Base-by-base conservation (phyloP, 75 land plant genomes). In the Azolla pinnata region DNA sequence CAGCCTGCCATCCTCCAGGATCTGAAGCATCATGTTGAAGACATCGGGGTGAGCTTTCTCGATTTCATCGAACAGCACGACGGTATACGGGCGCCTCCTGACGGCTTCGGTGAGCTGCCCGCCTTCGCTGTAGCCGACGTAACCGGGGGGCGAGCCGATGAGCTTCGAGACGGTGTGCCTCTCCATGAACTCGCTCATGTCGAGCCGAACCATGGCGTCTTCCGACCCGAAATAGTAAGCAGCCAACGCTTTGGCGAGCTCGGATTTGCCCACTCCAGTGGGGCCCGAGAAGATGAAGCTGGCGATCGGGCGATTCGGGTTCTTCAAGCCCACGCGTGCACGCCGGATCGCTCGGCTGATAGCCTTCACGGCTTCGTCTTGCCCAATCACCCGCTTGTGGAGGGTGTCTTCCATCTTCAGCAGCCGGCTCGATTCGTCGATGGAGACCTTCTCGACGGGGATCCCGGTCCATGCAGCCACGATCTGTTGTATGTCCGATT, bases 271-370 rank as follows among this genome's bases (percentile, higher is more conserved):
- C 44, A 78, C 81, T 44, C 81, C 81, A 40, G 81, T 78, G 4
- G 81, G 81, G 56, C 81, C 81, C 12, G 81, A 78, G 78, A 78
- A 78, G 4, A 78, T 78, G 74, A 78, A 78, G 62, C 81, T 78
- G 0, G 81, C 81, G 35, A 78, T 78, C 14, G 79, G 81, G n/a
- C 81, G 61, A 54, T 75, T 78, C 19, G 81, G 81, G 33, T 78
- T 78, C 66, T 76, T 78, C 46, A 75, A 67, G 29, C 81, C 78
- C 7, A 78, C 81, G 25, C 81, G 68, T 0, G 81, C 73, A 17
- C 81, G 59, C n/a, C 79, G 79, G 28, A 78, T 75, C 20, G 81
- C 81, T 31, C 81, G 79, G 31, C 79, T 74, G 35, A 78, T 78
- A 5, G 81, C 81, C 54, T 65, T 75, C 44, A 78, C 81, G 21